Percentiles rank a stretch among this genome's conserved stretches.
These are phyloP conservation scores for Pestalotiopsis sp. DNA, from an alignment of 2,329 filamentous ascomycete species.

Conservation along the genomic window DNA sequence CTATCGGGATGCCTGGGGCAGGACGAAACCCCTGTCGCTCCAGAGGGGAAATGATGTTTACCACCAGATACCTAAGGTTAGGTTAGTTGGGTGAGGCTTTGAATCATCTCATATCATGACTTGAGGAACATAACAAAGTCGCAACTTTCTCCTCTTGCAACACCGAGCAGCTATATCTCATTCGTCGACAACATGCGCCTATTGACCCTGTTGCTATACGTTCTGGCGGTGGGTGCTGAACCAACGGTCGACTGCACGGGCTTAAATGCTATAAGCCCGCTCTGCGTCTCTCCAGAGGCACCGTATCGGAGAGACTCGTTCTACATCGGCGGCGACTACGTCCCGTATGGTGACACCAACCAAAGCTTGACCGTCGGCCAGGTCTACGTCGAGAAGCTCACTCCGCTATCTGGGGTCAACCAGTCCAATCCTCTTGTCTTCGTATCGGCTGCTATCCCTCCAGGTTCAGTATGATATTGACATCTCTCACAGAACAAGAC, in stretches of 20 bases:
- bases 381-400: slow-evolving; percentile 14
- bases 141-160: not conserved
- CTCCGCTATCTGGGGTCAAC: slow-evolving; percentile 3
- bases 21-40: not conserved
- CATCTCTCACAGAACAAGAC: not conserved
- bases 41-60: not conserved
- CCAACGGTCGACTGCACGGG: slow-evolving; percentile 12
- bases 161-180: not conserved
- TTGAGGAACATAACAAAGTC: not conserved
- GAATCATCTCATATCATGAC: not conserved
- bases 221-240: not conserved
- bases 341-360: not conserved
- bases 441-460: slow-evolving; percentile 5
- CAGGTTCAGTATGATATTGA: slow-evolving; percentile 4
- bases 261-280: slow-evolving; percentile 15
- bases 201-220: not conserved
- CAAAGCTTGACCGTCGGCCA: slow-evolving; percentile 3
- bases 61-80: too few species aligned
- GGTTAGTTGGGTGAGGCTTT: not conserved
- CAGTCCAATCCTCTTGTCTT: slow-evolving; percentile 12
- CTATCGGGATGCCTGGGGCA: not conserved
- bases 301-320: slow-evolving; percentile 10
- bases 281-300: slow-evolving; percentile 19
- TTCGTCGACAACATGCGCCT: not conserved
- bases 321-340: slow-evolving; percentile 12